phyloP scores from a whole-genome alignment of 768 basidiomycete species.

The Leucosporidium scottii region DNA sequence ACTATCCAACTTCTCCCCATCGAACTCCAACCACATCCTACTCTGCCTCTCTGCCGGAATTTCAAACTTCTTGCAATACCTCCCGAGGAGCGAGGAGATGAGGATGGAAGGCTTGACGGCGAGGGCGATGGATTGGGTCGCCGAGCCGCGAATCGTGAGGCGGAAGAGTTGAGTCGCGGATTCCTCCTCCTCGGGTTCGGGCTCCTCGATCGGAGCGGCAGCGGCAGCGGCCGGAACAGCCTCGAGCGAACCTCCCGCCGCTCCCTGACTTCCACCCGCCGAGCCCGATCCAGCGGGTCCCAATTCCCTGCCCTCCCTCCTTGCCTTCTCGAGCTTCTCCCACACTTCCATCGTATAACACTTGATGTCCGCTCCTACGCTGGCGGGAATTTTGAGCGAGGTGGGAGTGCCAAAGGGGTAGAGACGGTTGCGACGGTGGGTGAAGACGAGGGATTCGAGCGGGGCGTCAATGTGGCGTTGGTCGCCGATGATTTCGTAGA shows the following conservation, averaged over 20 bases:
- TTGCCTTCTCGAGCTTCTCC: neutral
- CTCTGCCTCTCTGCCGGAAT: neutral
- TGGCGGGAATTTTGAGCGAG: neutral
- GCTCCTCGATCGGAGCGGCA: neutral
- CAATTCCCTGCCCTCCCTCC: neutral
- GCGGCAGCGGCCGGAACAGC: neutral
- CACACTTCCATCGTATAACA: conserved; percentile 9
- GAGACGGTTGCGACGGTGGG: conserved; percentile 1
- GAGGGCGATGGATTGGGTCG: conserved; percentile 12
- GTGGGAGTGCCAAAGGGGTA: conserved; percentile 27
- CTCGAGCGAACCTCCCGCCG: neutral
- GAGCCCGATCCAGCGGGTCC: no score
- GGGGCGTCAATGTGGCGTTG: neutral
- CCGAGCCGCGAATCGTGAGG: conserved; percentile 17
- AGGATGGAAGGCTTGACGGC: conserved; percentile 16
- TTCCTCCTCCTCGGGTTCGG: neutral
- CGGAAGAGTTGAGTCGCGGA: conserved; percentile 4
- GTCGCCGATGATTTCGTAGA: conserved; percentile 15
- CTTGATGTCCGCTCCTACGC: neutral
- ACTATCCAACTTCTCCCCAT: conserved; percentile 14
- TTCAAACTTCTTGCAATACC: conserved; percentile 1
- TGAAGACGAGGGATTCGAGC: conserved; percentile 9
- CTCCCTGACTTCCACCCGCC: neutral
- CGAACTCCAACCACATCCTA: conserved; percentile 23
- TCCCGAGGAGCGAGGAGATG: conserved; percentile 12